phyloP scores from a whole-genome alignment of 768 basidiomycete species.

The Mycena olivaceomarginata region DNA sequence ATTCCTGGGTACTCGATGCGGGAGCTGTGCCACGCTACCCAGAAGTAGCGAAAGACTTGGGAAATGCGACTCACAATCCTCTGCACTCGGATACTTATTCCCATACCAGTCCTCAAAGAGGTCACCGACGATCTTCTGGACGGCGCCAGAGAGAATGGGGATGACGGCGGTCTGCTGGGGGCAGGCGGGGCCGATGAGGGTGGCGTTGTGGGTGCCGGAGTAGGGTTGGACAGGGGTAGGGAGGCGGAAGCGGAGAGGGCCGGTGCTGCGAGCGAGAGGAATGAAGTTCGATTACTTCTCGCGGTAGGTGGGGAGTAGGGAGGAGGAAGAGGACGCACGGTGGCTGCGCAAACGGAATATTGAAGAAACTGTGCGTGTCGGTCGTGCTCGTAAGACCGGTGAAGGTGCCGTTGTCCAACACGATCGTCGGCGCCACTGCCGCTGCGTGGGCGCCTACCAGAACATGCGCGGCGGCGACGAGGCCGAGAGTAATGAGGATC shows the following conservation, averaged over 20 bases:
- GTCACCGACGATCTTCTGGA: not conserved
- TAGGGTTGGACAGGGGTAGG: slow-evolving; percentile 58
- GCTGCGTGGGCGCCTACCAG: not conserved
- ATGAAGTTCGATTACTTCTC: not conserved
- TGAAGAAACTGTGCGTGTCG: slow-evolving; percentile 28
- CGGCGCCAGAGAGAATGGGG: slow-evolving; percentile 45
- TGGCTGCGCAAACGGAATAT: slow-evolving; percentile 33
- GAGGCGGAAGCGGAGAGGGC: slow-evolving; percentile 57
- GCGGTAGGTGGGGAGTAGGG: too few relatives aligned
- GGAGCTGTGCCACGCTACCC: too few relatives aligned
- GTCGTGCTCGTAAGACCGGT: not conserved
- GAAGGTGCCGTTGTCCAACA: slow-evolving; percentile 25
- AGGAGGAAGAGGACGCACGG: not conserved
- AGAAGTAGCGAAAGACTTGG: too few relatives aligned
- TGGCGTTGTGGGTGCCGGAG: slow-evolving; percentile 58
- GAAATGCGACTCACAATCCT: slow-evolving; percentile 63
- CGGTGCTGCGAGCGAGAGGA: not conserved
- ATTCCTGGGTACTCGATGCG: too few relatives aligned
- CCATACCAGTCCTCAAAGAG: not conserved
- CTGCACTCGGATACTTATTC: slow-evolving; percentile 34
- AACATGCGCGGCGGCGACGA: not conserved
- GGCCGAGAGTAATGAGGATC: not conserved
- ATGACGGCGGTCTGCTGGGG: slow-evolving; percentile 59
- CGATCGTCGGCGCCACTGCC: slow-evolving; percentile 10
- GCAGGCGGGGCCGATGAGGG: slow-evolving; percentile 65